Base-by-base conservation (phyloP, 2,329 filamentous ascomycete genomes). In the Apiospora marii region DNA sequence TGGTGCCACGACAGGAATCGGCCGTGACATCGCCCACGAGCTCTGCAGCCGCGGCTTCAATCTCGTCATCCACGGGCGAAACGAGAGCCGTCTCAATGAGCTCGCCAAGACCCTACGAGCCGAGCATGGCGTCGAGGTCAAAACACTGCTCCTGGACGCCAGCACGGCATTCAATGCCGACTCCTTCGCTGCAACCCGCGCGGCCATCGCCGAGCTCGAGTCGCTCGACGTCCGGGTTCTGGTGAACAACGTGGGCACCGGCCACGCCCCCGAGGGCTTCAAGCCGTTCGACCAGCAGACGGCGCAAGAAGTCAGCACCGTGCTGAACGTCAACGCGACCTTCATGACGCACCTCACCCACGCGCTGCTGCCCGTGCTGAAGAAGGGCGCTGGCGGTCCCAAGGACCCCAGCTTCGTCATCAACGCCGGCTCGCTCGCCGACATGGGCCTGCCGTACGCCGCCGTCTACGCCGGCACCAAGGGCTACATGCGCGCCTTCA, bases 211-310 rank as follows among this genome's bases (percentile, higher is more conserved):
- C 53, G 53, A 61, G 14, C 53, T 61, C 53, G 30, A 61, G 30
- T 37, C 30, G 30, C 53, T 61, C 30, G 27, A 37, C 30, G 7
- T 61, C 7, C 30, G 53, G 16, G 53, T 61, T 30, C 30, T 61
- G 16, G 53, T 61, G 30, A 61, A 61, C 53, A 61, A 61, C 53
- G 53, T 61, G 30, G 53, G 53, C 53, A 61, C 53, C 53, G 53
- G 53, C 30, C 53, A 61, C 53, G 30, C 30, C 30, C 53, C 53
- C 53, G 53, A n/a, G 53, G 53, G 53, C 16, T 61, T 61, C 53
- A 61, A 61, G 53, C 53, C 30, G 7, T 61, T 61, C 27, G 53
- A 61, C 3, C 53, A 37, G 30, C 53, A 61, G 16, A 30, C 53
- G 16, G 30, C 30, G 53, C 53, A 61, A 30, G 30, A 61, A 16